Conservation (phyloP, 2,329 filamentous ascomycete genomes). For the Colletotrichum lini region DNA sequence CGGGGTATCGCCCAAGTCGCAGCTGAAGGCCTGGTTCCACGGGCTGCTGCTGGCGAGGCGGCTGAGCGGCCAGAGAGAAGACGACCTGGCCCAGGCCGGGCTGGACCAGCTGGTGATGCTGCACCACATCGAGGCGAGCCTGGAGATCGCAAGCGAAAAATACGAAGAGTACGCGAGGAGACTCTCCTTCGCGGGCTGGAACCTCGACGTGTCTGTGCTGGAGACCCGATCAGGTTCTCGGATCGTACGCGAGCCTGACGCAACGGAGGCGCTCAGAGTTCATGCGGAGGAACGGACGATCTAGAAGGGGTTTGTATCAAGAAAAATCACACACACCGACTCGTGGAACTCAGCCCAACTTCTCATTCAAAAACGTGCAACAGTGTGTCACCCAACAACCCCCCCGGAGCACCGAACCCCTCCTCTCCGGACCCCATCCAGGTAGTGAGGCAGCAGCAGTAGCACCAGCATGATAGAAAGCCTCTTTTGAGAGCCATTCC, state of each 20-base stretch:
- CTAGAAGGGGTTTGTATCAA: slow-evolving; percentile 1
- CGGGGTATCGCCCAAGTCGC: slow-evolving; percentile 25
- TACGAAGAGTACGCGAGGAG: slow-evolving; percentile 23
- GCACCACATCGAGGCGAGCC: slow-evolving; percentile 9
- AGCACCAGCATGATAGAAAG: neutral
- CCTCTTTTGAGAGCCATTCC: neutral
- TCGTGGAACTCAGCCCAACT: slow-evolving; percentile 1
- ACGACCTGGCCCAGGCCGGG: slow-evolving; percentile 3
- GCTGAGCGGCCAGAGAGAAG: neutral
- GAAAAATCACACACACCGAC: neutral
- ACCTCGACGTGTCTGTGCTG: slow-evolving; percentile 29
- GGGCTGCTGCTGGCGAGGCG: slow-evolving; percentile 8
- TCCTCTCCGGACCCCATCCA: neutral
- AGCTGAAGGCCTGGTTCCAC: slow-evolving; percentile 40
- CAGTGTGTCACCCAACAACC: neutral
- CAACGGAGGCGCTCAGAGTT: slow-evolving; percentile 17
- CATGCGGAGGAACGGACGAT: neutral
- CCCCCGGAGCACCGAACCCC: too few species aligned
- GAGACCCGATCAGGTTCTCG: slow-evolving; percentile 37
- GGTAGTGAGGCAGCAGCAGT: neutral
- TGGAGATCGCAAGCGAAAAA: slow-evolving; percentile 15
- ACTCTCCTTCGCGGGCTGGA: slow-evolving; percentile 29
- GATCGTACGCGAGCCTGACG: slow-evolving; percentile 22
- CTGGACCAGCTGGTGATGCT: slow-evolving; percentile 26
- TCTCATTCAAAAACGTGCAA: neutral